Base-by-base conservation (phyloP, 2,329 filamentous ascomycete genomes). In the Penicillium paneum region DNA sequence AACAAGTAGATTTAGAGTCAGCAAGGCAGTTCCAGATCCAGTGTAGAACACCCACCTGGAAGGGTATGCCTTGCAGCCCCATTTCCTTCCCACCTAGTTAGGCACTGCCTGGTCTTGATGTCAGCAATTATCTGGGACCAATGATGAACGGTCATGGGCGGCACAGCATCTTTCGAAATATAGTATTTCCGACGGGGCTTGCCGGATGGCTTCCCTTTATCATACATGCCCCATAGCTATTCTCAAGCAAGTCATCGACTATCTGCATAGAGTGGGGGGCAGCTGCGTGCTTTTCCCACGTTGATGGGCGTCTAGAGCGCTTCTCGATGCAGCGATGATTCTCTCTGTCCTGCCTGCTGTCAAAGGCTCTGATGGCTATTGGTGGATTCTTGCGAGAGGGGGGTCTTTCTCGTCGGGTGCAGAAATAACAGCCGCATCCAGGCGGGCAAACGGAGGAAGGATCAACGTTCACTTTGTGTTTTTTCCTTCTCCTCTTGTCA, bases 291-390 rank as follows among this genome's bases (percentile, higher is more conserved):
- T 28, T 8, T 55, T 59, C 29, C 46, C 59, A 60, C 35, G 54
- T 55, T 61, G 50, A 43, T 38, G 49, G 61, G 69, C 68, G 68
- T 68, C 60, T 70, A 68, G 60, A 66, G 69, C 67, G 68, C 67
- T 71, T 71, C 66, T 62, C 38, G 26, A 50, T 64, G 59, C 59
- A 64, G 40, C 39, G 21, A 24, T 24, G 50, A 39, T 56, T 19
- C 39, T 52, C 42, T 59, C 32, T 40, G 21, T 24, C 21, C 21
- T 53, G 53, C 48, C 49, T 52, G 39, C 7, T 28, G 39, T 2
- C 35, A 11, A n/a, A 35, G 43, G 52, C 24, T 53, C 29, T 46
- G 51, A 36, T 49, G 50, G 56, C 48, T 58, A 52, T 32, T 62
- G 55, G 54, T 55, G 39, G 53, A 51, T 51, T 51, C 51, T 52